Conservation (phyloP, 2,329 filamentous ascomycete genomes). For the Fusarium incarnatum region DNA sequence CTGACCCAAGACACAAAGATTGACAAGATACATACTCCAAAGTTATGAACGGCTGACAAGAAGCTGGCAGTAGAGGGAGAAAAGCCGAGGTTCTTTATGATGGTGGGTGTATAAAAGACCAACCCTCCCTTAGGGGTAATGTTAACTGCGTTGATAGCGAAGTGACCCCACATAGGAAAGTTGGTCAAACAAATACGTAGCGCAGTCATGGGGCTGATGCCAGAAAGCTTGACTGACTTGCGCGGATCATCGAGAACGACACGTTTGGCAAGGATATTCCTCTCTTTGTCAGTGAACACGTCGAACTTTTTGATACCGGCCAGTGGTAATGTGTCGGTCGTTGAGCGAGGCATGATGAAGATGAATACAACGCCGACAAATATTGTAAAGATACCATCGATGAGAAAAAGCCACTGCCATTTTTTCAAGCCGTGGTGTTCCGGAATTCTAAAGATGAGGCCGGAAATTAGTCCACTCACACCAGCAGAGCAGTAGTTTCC, state of each 20-base stretch:
- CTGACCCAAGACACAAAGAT: background rate
- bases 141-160: background rate
- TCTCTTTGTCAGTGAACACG: background rate
- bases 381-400: background rate
- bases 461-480: background rate
- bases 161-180: conserved; percentile 9
- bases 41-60: background rate
- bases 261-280: background rate
- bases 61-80: conserved; percentile 10
- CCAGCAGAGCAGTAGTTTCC: conserved; percentile 16
- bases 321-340: background rate
- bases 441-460: background rate
- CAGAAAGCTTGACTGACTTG: conserved; percentile 4
- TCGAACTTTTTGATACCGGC: background rate
- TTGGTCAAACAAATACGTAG: background rate
- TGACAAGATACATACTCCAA: conserved; percentile 3
- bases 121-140: background rate
- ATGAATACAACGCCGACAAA: background rate
- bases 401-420: conserved; percentile 23
- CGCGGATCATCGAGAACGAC: conserved; percentile 11
- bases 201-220: background rate
- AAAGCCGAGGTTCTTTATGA: conserved; percentile 9
- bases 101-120: conserved; percentile 5
- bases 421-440: background rate
- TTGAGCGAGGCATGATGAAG: conserved; percentile 9